These are phyloP conservation scores for Tilletia horrida DNA, from an alignment of 1,284 basidiomycete species.

Conservation along the genomic window DNA sequence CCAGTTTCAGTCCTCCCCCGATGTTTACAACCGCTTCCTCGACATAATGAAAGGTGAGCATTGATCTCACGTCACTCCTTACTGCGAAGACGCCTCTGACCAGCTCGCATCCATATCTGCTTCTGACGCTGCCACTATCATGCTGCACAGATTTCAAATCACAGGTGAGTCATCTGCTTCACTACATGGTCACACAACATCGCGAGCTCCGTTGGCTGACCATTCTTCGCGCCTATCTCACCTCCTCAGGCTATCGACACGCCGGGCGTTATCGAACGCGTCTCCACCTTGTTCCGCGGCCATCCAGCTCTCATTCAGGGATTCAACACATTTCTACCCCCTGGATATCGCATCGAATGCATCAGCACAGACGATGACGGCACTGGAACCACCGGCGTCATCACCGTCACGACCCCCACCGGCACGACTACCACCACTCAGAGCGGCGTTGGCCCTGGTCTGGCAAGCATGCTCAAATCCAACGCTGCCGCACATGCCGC, in stretches of 20 bases:
- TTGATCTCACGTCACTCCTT: constrained; percentile 64
- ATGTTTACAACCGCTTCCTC: constrained; percentile 94
- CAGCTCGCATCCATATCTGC: constrained; percentile 16
- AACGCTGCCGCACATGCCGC: constrained; percentile 17
- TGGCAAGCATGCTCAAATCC: constrained; percentile 29
- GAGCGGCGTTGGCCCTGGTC: constrained; percentile 52
- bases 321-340: constrained; percentile 97
- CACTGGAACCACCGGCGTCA: constrained; percentile 63
- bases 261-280: constrained; percentile 94
- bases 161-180: background rate
- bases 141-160: constrained; percentile 14
- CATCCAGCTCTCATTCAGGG: constrained; percentile 92
- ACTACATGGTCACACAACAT: background rate
- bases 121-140: background rate
- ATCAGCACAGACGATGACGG: constrained; percentile 61
- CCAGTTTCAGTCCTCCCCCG: constrained; percentile 82
- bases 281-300: constrained; percentile 89
- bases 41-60: constrained; percentile 94
- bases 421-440: constrained; percentile 68
- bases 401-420: constrained; percentile 89
- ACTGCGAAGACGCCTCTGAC: constrained; percentile 16
- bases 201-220: too few relatives aligned
- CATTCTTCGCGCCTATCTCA: background rate
- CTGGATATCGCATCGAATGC: constrained; percentile 94
- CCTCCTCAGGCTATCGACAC: constrained; percentile 71